These are phyloP conservation scores for Colletotrichum costaricense DNA, from an alignment of 2,329 filamentous ascomycete genomes.

Conservation along the genomic window DNA sequence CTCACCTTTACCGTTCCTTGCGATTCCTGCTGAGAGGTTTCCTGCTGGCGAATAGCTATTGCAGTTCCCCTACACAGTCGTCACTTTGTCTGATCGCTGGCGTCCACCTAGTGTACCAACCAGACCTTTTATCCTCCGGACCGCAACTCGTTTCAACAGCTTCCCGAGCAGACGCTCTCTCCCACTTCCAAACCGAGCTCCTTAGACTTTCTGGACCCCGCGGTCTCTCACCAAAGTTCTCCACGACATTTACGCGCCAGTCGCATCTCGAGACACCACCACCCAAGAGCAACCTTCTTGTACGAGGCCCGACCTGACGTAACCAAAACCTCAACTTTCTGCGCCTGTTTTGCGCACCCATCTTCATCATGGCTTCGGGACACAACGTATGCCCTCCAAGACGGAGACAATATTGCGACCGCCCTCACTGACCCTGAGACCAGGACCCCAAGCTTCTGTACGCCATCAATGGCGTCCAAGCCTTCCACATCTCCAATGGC, in stretches of 20 bases:
- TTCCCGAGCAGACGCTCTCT: not conserved
- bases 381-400: slow-evolving; percentile 51
- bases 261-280: not conserved
- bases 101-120: slow-evolving; percentile 5
- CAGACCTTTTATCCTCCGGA: not conserved
- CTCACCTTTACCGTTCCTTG: not conserved
- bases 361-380: slow-evolving; percentile 53
- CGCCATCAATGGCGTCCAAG: slow-evolving; percentile 85
- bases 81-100: slow-evolving; percentile 24
- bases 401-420: not conserved
- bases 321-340: slow-evolving; percentile 3
- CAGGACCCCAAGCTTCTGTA: slow-evolving; percentile 75
- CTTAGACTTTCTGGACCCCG: not conserved
- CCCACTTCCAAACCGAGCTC: not conserved
- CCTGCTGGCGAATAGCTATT: slow-evolving; percentile 19
- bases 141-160: not conserved
- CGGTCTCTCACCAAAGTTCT: not conserved
- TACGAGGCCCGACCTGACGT: not conserved
- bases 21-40: not conserved
- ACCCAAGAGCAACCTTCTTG: not conserved
- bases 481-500: slow-evolving; percentile 91
- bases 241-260: not conserved
- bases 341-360: slow-evolving; percentile 10
- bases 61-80: slow-evolving; percentile 13
- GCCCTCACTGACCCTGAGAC: slow-evolving; percentile 9